These are phyloP conservation scores for Apium graveolens DNA, from an alignment of 129 eudicot genomes.

Conservation along the genomic window DNA sequence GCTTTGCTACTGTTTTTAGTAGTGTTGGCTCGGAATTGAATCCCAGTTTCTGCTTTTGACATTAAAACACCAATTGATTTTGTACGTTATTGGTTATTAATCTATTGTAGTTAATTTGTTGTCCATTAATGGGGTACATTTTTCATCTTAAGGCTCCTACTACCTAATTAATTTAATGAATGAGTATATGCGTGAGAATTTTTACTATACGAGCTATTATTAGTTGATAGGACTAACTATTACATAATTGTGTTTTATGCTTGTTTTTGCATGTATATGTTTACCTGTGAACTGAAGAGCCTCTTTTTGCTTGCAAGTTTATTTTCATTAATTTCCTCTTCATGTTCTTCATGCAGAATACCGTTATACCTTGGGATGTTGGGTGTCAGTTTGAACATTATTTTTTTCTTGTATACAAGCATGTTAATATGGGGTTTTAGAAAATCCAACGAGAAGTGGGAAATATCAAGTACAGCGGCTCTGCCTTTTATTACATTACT, in stretches of 20 bases:
- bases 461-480: constrained; percentile 65
- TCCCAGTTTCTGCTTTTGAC: neutral
- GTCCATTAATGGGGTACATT: neutral
- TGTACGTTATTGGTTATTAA: neutral
- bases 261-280: neutral
- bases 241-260: neutral
- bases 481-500: constrained; percentile 63
- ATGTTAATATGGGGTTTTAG: constrained; percentile 60
- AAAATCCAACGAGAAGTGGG: constrained; percentile 74
- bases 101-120: neutral
- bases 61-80: neutral
- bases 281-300: neutral
- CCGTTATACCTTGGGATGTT: constrained; percentile 70
- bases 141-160: neutral
- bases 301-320: neutral
- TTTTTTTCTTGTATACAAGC: constrained; percentile 60
- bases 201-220: neutral
- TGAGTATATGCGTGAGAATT: neutral
- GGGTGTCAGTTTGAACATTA: constrained; percentile 49
- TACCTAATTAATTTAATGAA: neutral
- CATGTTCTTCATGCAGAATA: constrained; percentile 34
- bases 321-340: neutral
- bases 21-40: neutral
- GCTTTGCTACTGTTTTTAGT: neutral
- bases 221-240: neutral